These are phyloP conservation scores for Exsudoporus frostii DNA, from an alignment of 768 basidiomycete genomes.

Conservation along the genomic window DNA sequence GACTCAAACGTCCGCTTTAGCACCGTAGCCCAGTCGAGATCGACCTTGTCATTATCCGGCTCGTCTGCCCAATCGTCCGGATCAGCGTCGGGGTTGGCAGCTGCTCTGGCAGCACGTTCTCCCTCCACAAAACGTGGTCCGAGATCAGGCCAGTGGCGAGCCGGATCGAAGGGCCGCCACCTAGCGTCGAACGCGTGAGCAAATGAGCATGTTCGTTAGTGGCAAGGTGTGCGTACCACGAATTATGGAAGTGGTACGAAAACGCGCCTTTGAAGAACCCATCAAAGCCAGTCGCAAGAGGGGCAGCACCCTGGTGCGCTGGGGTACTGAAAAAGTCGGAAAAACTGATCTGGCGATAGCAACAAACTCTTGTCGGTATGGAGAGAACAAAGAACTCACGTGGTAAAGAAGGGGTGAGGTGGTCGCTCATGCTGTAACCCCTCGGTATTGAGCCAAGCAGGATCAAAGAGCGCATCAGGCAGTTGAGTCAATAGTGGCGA, in stretches of 20 bases:
- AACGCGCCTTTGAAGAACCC: slow-evolving; percentile 93
- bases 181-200: slow-evolving; percentile 37
- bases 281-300: slow-evolving; percentile 80
- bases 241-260: slow-evolving; percentile 94
- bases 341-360: slow-evolving; percentile 49
- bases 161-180: slow-evolving; percentile 92
- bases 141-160: slow-evolving; percentile 89
- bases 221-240: slow-evolving; percentile 51
- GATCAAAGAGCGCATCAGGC: slow-evolving; percentile 91
- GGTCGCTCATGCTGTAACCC: slow-evolving; percentile 86
- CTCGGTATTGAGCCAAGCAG: slow-evolving; percentile 93
- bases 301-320: slow-evolving; percentile 63
- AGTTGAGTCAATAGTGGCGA: slow-evolving; percentile 74
- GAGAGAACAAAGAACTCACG: slow-evolving; percentile 42
- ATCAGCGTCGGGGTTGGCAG: slow-evolving; percentile 17
- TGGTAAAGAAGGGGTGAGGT: slow-evolving; percentile 87
- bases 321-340: slow-evolving; percentile 81
- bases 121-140: slow-evolving; percentile 73
- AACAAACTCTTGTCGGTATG: not conserved
- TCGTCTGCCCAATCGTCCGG: slow-evolving; percentile 29
- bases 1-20: slow-evolving; percentile 94
- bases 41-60: slow-evolving; percentile 53
- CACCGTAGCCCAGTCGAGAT: slow-evolving; percentile 84
- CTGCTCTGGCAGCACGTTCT: slow-evolving; percentile 60
- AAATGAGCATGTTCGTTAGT: not conserved